These are phyloP conservation scores for Xylaria cubensis DNA, from an alignment of 495 filamentous ascomycete genomes.

Conservation along the genomic window DNA sequence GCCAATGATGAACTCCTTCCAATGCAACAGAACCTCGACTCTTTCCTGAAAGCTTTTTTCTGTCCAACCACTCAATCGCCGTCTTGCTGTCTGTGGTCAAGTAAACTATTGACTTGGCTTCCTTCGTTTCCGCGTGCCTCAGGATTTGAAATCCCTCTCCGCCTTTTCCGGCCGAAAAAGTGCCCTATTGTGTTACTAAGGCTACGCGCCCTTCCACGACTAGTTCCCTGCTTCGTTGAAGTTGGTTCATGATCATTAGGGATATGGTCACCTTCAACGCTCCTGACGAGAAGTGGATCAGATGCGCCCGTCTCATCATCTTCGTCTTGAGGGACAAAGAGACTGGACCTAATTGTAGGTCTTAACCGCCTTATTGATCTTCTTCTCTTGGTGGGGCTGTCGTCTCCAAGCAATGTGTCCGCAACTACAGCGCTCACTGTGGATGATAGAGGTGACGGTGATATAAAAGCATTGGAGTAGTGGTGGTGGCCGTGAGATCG, in stretches of 20 bases:
- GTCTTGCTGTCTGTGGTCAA: not conserved
- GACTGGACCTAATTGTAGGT: slow-evolving; percentile 48
- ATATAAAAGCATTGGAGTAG: slow-evolving; percentile 48
- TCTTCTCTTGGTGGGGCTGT: slow-evolving; percentile 40
- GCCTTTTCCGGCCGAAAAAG: slow-evolving; percentile 45
- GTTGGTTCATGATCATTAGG: slow-evolving; percentile 33
- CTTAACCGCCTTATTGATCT: slow-evolving; percentile 41
- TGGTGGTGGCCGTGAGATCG: slow-evolving; percentile 43
- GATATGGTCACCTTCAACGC: slow-evolving; percentile 28
- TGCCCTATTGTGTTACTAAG: slow-evolving; percentile 58
- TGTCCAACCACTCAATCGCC: not conserved
- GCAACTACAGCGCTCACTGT: slow-evolving; percentile 55
- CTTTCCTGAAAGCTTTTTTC: not conserved
- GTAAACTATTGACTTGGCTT: not conserved
- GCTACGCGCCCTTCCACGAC: slow-evolving; percentile 53
- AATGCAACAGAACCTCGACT: slow-evolving; percentile 11
- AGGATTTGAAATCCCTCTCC: slow-evolving; percentile 33
- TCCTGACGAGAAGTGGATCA: slow-evolving; percentile 30
- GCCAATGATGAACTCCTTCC: slow-evolving; percentile 22
- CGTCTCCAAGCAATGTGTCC: slow-evolving; percentile 49
- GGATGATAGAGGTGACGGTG: slow-evolving; percentile 55
- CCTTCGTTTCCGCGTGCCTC: slow-evolving; percentile 30
- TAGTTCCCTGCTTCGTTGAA: slow-evolving; percentile 25
- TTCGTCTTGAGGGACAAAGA: slow-evolving; percentile 50
- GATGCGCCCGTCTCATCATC: slow-evolving; percentile 25